Evolutionary conservation across 2,329 filamentous ascomycete genomes (phyloP).

Genomic region (Cryphonectria carpinicola): DNA sequence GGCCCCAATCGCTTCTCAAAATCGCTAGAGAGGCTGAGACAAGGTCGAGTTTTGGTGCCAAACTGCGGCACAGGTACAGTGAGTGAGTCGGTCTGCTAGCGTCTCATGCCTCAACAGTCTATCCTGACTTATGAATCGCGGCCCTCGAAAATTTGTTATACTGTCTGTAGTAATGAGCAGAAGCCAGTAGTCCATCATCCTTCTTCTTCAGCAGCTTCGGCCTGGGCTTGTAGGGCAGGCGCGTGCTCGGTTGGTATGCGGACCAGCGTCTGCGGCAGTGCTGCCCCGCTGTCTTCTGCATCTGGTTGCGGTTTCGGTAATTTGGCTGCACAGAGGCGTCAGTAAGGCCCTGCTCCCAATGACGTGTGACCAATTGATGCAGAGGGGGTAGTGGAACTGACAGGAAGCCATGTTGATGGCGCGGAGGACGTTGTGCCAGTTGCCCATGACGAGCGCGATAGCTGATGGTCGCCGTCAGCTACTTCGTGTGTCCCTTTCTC

Average conservation of each 20-base stretch:
- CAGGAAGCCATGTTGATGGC: slow-evolving; percentile 87
- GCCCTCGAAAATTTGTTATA: background rate
- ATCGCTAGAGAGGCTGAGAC: slow-evolving; percentile 14
- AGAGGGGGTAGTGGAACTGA: slow-evolving; percentile 47
- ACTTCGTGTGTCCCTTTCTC: slow-evolving; percentile 19
- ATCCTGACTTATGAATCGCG: background rate
- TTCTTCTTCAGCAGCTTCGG: slow-evolving; percentile 53
- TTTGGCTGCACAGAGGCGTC: slow-evolving; percentile 58
- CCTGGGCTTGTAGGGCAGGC: slow-evolving; percentile 64
- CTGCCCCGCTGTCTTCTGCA: slow-evolving; percentile 43
- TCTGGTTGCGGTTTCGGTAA: slow-evolving; percentile 62
- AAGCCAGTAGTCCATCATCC: slow-evolving; percentile 8
- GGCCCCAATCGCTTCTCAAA: background rate
- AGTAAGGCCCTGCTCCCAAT: background rate
- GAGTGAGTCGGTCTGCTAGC: background rate
- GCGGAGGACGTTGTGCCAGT: slow-evolving; percentile 85
- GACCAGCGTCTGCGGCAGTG: slow-evolving; percentile 79
- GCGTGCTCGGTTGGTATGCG: slow-evolving; percentile 83
- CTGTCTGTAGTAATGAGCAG: slow-evolving; percentile 15
- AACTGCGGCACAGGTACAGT: background rate
- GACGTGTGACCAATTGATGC: slow-evolving; percentile 27
- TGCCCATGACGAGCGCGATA: slow-evolving; percentile 81
- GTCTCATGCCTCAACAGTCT: background rate
- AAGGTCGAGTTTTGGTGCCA: background rate
- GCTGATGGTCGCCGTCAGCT: slow-evolving; percentile 51